Conservation (phyloP, 352 stramenopile genomes). For the Aphanomyces invadans region DNA sequence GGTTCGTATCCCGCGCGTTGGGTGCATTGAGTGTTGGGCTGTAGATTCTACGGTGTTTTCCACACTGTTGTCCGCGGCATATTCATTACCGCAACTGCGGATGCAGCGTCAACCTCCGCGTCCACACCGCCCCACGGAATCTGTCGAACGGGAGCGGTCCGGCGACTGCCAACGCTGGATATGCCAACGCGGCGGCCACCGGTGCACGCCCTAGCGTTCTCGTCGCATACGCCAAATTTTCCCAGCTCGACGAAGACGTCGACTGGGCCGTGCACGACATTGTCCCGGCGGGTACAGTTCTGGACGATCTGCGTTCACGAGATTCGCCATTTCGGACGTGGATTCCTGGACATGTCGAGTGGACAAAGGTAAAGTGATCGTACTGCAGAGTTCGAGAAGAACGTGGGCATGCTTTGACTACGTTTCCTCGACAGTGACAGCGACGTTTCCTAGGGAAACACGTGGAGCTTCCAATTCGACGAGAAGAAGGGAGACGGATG, state of each 20-base stretch:
- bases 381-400: too few species aligned
- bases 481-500: slow-evolving; percentile 39
- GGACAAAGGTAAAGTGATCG: not conserved
- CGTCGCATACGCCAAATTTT: not conserved
- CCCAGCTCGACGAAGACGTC: not conserved
- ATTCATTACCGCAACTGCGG: slow-evolving; percentile 45
- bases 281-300: not conserved
- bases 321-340: not conserved
- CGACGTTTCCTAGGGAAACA: not conserved
- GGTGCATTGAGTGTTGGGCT: too few species aligned
- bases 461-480: slow-evolving; percentile 26
- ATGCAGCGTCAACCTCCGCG: slow-evolving; percentile 5
- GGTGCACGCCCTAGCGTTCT: too few species aligned
- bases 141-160: too few species aligned
- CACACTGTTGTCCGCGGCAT: slow-evolving; percentile 46
- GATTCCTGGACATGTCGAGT: not conserved
- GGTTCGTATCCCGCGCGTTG: too few species aligned
- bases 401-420: too few species aligned
- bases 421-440: too few species aligned
- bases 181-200: too few species aligned
- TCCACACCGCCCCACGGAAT: too few species aligned
- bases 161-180: too few species aligned
- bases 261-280: not conserved
- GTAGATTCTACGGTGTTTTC: slow-evolving; percentile 55
- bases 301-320: not conserved